Evolutionary conservation across 2,329 filamentous ascomycete genomes (phyloP).

Genomic region (Podosphaera leucotricha): DNA sequence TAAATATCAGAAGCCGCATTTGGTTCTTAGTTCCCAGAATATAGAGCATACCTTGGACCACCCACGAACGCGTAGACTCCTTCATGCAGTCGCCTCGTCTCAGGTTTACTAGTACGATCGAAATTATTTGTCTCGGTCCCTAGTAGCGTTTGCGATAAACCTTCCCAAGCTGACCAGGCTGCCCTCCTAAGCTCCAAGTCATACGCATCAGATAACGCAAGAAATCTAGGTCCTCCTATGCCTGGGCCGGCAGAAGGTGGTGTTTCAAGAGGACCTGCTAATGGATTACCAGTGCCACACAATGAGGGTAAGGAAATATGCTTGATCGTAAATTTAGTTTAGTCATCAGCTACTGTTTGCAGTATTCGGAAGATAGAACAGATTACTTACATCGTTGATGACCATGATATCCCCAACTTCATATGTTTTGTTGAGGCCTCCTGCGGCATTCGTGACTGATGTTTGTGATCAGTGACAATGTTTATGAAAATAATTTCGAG

Average conservation of each 20-base stretch:
- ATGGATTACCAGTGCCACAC: constrained; percentile 4
- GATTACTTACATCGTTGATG: constrained; percentile 32
- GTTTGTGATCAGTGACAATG: background rate
- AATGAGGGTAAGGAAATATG: constrained; percentile 6
- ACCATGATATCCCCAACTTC: constrained; percentile 39
- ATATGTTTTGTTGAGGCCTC: constrained; percentile 39
- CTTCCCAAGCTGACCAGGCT: constrained; percentile 6
- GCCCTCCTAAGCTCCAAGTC: constrained; percentile 6
- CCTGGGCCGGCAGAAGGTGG: background rate
- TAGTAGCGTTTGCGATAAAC: background rate
- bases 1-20: too few species aligned
- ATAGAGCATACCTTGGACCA: constrained; percentile 6
- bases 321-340: constrained; percentile 1
- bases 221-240: constrained; percentile 4
- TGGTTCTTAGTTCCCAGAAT: background rate
- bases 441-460: constrained; percentile 41
- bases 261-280: constrained; percentile 2
- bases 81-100: constrained; percentile 3
- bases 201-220: constrained; percentile 8
- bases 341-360: too few species aligned
- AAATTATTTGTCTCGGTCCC: background rate
- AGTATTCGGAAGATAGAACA: too few species aligned
- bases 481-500: background rate
- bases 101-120: too few species aligned
- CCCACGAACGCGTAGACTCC: constrained; percentile 7